Evolutionary conservation across 306 rosid genomes (phyloP).

Genomic region (Arachis hypogaea): DNA sequence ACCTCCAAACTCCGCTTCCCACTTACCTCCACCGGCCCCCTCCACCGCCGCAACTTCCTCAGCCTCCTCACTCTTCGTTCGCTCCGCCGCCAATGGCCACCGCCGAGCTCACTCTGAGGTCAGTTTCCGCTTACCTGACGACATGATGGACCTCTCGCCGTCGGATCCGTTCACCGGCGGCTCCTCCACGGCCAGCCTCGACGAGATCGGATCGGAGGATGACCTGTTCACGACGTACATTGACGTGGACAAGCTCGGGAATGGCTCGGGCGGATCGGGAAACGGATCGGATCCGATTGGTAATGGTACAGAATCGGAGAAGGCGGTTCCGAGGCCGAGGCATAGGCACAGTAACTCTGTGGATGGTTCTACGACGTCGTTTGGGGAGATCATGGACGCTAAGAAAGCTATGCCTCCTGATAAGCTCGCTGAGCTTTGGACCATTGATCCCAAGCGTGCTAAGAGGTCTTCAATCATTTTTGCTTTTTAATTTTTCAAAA

Average conservation of each 20-base stretch:
- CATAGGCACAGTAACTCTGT: constrained; percentile 77
- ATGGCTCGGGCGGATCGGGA: constrained; percentile 38
- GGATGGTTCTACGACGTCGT: constrained; percentile 60
- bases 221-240: constrained; percentile 91
- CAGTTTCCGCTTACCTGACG: constrained; percentile 70
- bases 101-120: constrained; percentile 82
- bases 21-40: constrained; percentile 36
- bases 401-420: constrained; percentile 99
- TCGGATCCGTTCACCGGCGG: constrained; percentile 77
- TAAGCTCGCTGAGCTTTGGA: constrained; percentile 95
- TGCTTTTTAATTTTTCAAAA: background rate
- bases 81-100: constrained; percentile 49
- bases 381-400: constrained; percentile 92
- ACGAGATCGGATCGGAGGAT: constrained; percentile 89
- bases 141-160: constrained; percentile 71
- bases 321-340: constrained; percentile 53
- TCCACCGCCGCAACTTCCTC: constrained; percentile 24
- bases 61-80: constrained; percentile 25
- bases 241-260: constrained; percentile 75
- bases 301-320: constrained; percentile 33
- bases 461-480: constrained; percentile 60
- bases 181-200: constrained; percentile 71
- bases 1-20: constrained; percentile 34
- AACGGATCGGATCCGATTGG: constrained; percentile 48
- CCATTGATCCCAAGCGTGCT: constrained; percentile 91